A percentile compares a stretch with the other conserved stretches of the same genome.
Evolutionary conservation across 2,329 filamentous ascomycete species (phyloP).

Genomic region (Alternaria solani): DNA sequence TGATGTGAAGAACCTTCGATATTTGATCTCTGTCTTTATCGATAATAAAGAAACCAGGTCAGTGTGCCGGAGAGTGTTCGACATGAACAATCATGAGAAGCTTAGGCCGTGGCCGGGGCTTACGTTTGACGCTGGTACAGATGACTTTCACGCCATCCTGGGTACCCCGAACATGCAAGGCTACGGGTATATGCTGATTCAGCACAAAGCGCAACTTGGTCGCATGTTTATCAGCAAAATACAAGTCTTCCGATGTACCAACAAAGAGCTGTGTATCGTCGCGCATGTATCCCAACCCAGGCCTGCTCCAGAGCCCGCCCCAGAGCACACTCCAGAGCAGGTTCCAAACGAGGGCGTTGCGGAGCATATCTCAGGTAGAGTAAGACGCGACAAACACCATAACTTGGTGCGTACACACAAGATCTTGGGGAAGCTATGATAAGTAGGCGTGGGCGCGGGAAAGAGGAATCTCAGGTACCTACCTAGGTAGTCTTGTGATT

Average conservation of each 20-base stretch:
- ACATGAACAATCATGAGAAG: too few species aligned
- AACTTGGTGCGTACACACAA: conserved; percentile 9
- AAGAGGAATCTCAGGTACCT: not conserved
- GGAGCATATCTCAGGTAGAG: not conserved
- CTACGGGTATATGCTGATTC: conserved; percentile 28
- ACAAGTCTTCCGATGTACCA: conserved; percentile 20
- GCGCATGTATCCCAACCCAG: not conserved
- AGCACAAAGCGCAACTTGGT: conserved; percentile 28
- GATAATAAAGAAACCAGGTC: too few species aligned
- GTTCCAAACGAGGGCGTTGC: not conserved
- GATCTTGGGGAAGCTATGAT: conserved; percentile 7
- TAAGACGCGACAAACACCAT: not conserved
- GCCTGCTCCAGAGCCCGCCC: not conserved
- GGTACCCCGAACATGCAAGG: conserved; percentile 24
- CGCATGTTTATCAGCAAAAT: conserved; percentile 29
- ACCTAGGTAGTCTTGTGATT: not conserved
- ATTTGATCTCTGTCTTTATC: too few species aligned
- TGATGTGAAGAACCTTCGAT: too few species aligned
- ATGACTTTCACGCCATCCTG: not conserved
- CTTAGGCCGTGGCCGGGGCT: too few species aligned
- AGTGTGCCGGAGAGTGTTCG: too few species aligned
- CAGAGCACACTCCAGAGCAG: not conserved
- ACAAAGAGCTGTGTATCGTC: not conserved
- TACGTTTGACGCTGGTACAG: too few species aligned
- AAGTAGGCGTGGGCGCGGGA: not conserved